Conservation (phyloP, 2,329 filamentous ascomycete genomes). For the Hawksworthiomyces lignivorus region DNA sequence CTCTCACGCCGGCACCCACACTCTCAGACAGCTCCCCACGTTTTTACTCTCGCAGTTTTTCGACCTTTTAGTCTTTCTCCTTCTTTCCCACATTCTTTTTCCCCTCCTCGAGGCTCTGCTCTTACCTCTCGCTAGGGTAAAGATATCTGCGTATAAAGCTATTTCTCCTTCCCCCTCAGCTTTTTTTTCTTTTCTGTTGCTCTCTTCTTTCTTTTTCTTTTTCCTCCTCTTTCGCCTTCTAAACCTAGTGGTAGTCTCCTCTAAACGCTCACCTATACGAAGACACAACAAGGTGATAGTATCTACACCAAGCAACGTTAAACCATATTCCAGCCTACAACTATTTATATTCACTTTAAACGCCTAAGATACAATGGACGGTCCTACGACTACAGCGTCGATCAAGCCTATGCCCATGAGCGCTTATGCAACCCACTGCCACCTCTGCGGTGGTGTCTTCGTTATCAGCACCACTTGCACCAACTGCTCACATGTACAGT, state of each 20-base stretch:
- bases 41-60: too few relatives aligned
- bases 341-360: too few relatives aligned
- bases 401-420: constrained; percentile 14
- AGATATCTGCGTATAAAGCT: too few relatives aligned
- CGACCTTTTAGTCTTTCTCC: not conserved
- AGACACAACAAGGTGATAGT: not conserved
- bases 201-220: not conserved
- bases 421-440: constrained; percentile 43
- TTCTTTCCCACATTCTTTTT: not conserved
- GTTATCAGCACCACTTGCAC: constrained; percentile 49
- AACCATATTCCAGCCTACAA: not conserved
- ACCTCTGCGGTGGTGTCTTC: constrained; percentile 47
- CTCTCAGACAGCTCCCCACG: too few relatives aligned
- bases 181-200: not conserved
- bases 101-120: too few relatives aligned
- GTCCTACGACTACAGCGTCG: not conserved
- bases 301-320: not conserved
- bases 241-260: not conserved
- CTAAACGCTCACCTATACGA: too few relatives aligned
- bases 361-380: not conserved
- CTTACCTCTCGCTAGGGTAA: too few relatives aligned
- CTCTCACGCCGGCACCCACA: too few relatives aligned
- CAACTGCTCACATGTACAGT: constrained; percentile 43
- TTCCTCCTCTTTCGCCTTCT: not conserved
- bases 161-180: not conserved